Evolutionary conservation across 805 yeast species (phyloP).

Genomic region (Metschnikowia picachoensis): DNA sequence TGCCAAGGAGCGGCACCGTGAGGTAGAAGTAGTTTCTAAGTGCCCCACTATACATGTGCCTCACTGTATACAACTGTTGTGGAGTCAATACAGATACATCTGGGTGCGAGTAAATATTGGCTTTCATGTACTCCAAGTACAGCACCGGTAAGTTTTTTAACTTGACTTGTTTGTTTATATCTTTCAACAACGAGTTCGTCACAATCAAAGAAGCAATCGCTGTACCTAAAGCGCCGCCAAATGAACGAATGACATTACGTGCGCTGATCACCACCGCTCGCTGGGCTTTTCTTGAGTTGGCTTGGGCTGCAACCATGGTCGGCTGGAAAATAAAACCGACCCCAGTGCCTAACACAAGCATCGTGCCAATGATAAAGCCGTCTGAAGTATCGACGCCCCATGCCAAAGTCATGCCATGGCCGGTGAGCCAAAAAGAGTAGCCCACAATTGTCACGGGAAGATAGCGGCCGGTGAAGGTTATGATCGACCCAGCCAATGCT

Average conservation of each 20-base stretch:
- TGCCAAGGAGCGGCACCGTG: slow-evolving; percentile 31
- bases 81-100: slow-evolving; percentile 21
- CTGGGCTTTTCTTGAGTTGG: slow-evolving; percentile 47
- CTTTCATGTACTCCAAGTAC: slow-evolving; percentile 23
- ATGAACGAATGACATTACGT: slow-evolving; percentile 52
- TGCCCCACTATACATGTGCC: slow-evolving; percentile 26
- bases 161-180: slow-evolving; percentile 14
- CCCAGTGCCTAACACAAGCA: slow-evolving; percentile 38
- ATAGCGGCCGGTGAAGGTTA: slow-evolving; percentile 42
- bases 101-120: slow-evolving; percentile 28
- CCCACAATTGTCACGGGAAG: slow-evolving; percentile 40
- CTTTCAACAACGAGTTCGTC: slow-evolving; percentile 30
- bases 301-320: slow-evolving; percentile 52
- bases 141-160: background rate
- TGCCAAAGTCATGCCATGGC: slow-evolving; percentile 36
- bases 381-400: slow-evolving; percentile 28
- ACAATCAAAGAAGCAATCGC: slow-evolving; percentile 43
- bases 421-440: slow-evolving; percentile 38
- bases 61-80: slow-evolving; percentile 19
- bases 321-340: slow-evolving; percentile 53
- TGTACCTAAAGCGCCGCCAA: slow-evolving; percentile 61
- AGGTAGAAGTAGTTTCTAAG: slow-evolving; percentile 31
- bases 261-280: slow-evolving; percentile 57
- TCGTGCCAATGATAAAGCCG: slow-evolving; percentile 34
- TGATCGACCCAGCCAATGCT: slow-evolving; percentile 42